Conservation (phyloP, 495 filamentous ascomycete genomes). For the Penicillium goetzii region DNA sequence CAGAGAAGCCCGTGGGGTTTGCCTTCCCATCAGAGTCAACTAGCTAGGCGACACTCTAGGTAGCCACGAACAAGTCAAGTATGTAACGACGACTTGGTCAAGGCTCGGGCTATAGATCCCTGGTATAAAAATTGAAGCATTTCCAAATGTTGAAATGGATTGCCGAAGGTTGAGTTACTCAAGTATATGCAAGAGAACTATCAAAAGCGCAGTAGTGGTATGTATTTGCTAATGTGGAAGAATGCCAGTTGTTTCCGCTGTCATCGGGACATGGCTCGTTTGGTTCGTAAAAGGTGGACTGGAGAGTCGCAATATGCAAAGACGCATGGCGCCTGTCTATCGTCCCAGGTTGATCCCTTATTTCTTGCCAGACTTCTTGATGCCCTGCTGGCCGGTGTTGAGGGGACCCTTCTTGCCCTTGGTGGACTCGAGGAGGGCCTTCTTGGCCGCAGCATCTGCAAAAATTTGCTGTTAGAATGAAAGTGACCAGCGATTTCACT, state of each 20-base stretch:
- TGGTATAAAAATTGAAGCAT: not conserved
- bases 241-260: slow-evolving; percentile 19
- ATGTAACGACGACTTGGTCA: not conserved
- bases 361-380: slow-evolving; percentile 93
- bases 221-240: slow-evolving; percentile 14
- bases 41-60: not conserved
- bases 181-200: slow-evolving; percentile 2
- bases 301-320: slow-evolving; percentile 8
- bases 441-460: slow-evolving; percentile 75
- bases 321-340: not conserved
- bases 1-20: too few species aligned
- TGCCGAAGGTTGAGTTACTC: not conserved
- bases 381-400: slow-evolving; percentile 78
- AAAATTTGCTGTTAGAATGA: slow-evolving; percentile 1
- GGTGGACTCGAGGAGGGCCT: slow-evolving; percentile 69
- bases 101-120: not conserved
- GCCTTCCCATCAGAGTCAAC: not conserved
- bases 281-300: slow-evolving; percentile 35
- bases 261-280: slow-evolving; percentile 38
- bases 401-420: slow-evolving; percentile 61
- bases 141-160: not conserved
- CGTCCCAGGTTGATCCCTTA: slow-evolving; percentile 38
- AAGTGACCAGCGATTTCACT: not conserved
- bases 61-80: not conserved
- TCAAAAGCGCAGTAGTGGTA: slow-evolving; percentile 5